A percentile compares a stretch with the other conserved stretches of the same genome.
Conservation (phyloP, 495 filamentous ascomycete species). For the Trichodelitschia bisporula region DNA sequence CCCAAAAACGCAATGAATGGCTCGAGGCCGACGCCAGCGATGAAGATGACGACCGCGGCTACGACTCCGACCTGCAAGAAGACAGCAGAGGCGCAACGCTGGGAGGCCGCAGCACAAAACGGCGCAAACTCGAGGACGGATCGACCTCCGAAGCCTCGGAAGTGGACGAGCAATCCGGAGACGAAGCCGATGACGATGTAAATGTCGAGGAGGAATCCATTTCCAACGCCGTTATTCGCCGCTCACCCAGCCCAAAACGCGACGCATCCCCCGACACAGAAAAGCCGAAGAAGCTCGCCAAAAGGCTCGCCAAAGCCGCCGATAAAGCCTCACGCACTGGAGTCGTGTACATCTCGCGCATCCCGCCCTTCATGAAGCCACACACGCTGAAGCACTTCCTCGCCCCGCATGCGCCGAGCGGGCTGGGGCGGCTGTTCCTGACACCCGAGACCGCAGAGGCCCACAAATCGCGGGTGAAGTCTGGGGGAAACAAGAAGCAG, state of each 20-base stretch:
- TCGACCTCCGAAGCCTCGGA: conserved; percentile 10
- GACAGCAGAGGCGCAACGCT: conserved; percentile 29
- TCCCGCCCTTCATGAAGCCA: conserved; percentile 91
- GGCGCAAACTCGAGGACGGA: conserved; percentile 29
- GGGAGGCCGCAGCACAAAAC: conserved; percentile 28
- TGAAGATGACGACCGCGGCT: conserved; percentile 30
- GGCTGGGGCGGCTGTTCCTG: conserved; percentile 68
- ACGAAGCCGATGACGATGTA: conserved; percentile 4
- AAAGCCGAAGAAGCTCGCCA: conserved; percentile 8
- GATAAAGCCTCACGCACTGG: conserved; percentile 24
- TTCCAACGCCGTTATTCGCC: no score
- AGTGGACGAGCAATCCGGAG: conserved; percentile 5
- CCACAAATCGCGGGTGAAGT: conserved; percentile 30
- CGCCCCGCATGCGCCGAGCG: conserved; percentile 47
- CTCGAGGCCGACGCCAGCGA: conserved; percentile 45
- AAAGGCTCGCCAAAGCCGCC: conserved; percentile 16
- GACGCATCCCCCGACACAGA: conserved; percentile 1
- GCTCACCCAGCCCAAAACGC: no score
- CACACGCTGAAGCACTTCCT: conserved; percentile 53
- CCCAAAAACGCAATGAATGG: conserved; percentile 50
- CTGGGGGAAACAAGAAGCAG: conserved; percentile 72
- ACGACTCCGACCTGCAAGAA: conserved; percentile 42
- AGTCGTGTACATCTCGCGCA: conserved; percentile 68
- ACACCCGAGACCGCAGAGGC: conserved; percentile 47
- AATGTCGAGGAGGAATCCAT: no score